Conservation (phyloP, 768 basidiomycete genomes). For the Lactarius quietus region DNA sequence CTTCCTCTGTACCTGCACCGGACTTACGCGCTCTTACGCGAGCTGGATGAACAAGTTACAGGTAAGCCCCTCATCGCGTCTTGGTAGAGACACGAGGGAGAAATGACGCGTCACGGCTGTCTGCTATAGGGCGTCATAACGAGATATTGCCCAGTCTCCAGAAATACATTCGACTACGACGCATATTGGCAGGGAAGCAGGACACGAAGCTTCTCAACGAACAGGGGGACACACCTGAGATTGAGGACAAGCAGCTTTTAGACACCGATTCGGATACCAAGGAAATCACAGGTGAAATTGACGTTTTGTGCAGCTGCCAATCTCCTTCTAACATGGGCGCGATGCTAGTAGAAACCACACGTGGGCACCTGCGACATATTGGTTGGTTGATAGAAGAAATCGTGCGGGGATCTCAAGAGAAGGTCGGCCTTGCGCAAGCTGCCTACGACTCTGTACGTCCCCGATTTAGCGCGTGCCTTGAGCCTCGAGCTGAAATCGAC, state of each 20-base stretch:
- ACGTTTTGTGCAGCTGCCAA: neutral
- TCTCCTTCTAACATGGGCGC: neutral
- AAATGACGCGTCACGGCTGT: neutral
- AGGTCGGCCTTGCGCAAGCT: slow-evolving; percentile 26
- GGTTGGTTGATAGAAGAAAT: slow-evolving; percentile 24
- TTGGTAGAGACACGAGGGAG: neutral
- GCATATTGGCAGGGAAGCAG: slow-evolving; percentile 5
- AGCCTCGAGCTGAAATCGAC: neutral
- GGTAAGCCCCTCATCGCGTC: slow-evolving; percentile 8
- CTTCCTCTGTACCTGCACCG: slow-evolving; percentile 26
- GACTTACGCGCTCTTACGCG: slow-evolving; percentile 22
- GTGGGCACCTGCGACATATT: slow-evolving; percentile 17
- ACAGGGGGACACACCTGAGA: neutral
- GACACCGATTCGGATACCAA: slow-evolving; percentile 1
- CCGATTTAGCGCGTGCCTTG: neutral
- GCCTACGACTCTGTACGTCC: slow-evolving; percentile 26
- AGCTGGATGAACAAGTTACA: slow-evolving; percentile 23
- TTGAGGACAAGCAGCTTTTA: neutral
- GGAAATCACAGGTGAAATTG: neutral
- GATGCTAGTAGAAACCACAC: neutral
- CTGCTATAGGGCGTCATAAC: slow-evolving; percentile 15
- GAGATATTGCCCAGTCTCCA: slow-evolving; percentile 19
- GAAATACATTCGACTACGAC: slow-evolving; percentile 19
- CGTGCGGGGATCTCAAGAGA: slow-evolving; percentile 26
- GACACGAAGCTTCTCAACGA: neutral